Base-by-base conservation (phyloP, 768 basidiomycete species). In the Russula lepida region DNA sequence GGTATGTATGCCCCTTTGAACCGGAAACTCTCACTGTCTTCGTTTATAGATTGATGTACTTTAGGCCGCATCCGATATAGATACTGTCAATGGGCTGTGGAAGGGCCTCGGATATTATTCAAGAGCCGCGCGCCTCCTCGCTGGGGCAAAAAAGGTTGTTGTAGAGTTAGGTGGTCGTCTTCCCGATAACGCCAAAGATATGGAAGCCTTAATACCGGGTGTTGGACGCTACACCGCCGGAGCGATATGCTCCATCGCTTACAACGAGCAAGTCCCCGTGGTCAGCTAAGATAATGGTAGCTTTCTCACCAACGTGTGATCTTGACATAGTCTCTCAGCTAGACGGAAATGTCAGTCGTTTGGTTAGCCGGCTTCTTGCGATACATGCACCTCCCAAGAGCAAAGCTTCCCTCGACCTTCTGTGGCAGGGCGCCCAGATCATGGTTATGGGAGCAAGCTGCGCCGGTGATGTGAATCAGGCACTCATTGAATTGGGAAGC, bases 61-160 rank as follows among this genome's bases (percentile, higher is more conserved):
- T 17, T 59, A 85, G 84, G 88, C 91, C 11, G 71, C 72, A 44
- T 82, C 89, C 19, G 81, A 84, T 63, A 81, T 91, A 62, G 92
- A 98, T 67, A 82, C 87, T 23, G 92, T 97, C 60, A 95, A 98
- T 70, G 74, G 82, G 1, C 74, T 91, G 9, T 98, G 95, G 95
- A 92, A 92, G 70, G 93, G 92, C 19, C 77, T 95, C 2, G 92
- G 93, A 7, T 95, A 94, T 72, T 95, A 95, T 72, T 88, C 88
- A 43, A 83, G 92, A 46, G 92, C 91, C 19, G 82, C 87, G 49
- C 84, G 92, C 23, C 76, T 98, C 25, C 80, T 97, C 6, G 77
- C 77, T 5, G 94, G 89, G n/a, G 91, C 95, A 0, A 81, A 92
- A 71, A 91, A 86, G 63, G 86, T 82, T 33, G 82, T 92, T 21